Evolutionary conservation across 495 filamentous ascomycete species (phyloP), one percentile per base, ranked within the genome.

Genomic region (Aspergillus nidulans): DNA sequence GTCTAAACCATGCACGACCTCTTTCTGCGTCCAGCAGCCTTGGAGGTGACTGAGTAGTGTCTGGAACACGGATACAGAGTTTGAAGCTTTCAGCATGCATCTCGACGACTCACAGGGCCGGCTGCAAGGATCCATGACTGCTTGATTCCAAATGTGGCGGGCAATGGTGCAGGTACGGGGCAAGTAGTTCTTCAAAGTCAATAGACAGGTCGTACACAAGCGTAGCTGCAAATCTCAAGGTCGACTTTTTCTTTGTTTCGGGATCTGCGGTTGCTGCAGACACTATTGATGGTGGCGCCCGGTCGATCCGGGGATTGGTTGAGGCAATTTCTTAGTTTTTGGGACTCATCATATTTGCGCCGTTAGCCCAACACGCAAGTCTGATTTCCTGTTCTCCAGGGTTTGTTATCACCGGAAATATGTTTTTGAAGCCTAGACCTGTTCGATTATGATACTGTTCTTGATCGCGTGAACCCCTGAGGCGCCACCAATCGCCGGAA

Each of bases 131-230:
- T 40, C 48, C 48, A 41, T 32, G 26, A 34, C 43, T 7, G 28
- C 38, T 21, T 41, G 34, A 52, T 42, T 43, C 41, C 28, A 34
- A 55, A 43, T 49, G 57, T 60, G 53, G 57, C 57, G 42, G 48
- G 9, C 16, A 42, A 53, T 53, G 47, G 57, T 42, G 53, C 45
- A 38, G 41, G 26, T 45, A 18, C 25, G 21, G 15, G 12, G 48
- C 48, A 51, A n/a, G 23, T 50, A 30, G 30, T 51, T 24, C 36
- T 15, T 21, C 36, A 24, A 21, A 16, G 24, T 8, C 18, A 38
- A 28, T 18, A 24, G 5, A 51, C 48, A 16, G 16, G 48, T 51
- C 10, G 48, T 51, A 51, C 48, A 51, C 18, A 30, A 18, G 20
- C 18, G 38, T 30, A 38, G 26, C 36, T 49, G 23, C 36, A 40